A percentile compares a stretch with the other conserved stretches of the same genome.
These are phyloP conservation scores for Wickerhamiella azymoides DNA, from an alignment of 805 yeast species.

Conservation along the genomic window DNA sequence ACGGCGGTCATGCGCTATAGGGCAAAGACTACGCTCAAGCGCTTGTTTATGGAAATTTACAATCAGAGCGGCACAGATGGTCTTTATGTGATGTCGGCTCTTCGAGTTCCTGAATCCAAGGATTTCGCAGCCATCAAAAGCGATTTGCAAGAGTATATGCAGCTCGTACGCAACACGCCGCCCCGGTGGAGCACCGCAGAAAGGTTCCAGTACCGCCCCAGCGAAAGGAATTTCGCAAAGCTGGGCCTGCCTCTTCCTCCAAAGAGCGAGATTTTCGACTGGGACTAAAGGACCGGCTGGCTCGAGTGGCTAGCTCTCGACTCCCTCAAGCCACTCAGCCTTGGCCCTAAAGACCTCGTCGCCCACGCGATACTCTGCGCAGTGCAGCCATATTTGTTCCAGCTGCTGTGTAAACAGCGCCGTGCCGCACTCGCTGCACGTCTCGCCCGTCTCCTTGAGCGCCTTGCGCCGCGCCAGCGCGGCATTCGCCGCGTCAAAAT, in stretches of 20 bases:
- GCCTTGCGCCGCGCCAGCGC: slow-evolving; percentile 7
- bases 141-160: neutral
- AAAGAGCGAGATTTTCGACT: neutral
- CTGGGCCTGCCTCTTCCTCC: neutral
- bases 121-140: neutral
- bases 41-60: slow-evolving; percentile 11
- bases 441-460: slow-evolving; percentile 13
- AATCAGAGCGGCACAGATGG: slow-evolving; percentile 12
- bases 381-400: slow-evolving; percentile 16
- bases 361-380: slow-evolving; percentile 14
- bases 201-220: neutral
- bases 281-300: neutral
- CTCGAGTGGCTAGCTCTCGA: neutral
- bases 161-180: neutral
- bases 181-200: neutral
- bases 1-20: slow-evolving; percentile 16
- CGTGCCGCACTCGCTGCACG: slow-evolving; percentile 17
- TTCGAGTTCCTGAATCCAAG: neutral
- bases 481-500: slow-evolving; percentile 10
- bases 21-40: slow-evolving; percentile 11
- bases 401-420: slow-evolving; percentile 9
- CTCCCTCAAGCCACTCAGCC: neutral
- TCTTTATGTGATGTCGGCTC: slow-evolving; percentile 11
- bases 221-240: neutral
- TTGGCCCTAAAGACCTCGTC: slow-evolving; percentile 1